Evolutionary conservation across 2,329 filamentous ascomycete genomes (phyloP), one percentile per base, ranked within the genome.

Genomic region (Sporothrix brunneoviolacea): DNA sequence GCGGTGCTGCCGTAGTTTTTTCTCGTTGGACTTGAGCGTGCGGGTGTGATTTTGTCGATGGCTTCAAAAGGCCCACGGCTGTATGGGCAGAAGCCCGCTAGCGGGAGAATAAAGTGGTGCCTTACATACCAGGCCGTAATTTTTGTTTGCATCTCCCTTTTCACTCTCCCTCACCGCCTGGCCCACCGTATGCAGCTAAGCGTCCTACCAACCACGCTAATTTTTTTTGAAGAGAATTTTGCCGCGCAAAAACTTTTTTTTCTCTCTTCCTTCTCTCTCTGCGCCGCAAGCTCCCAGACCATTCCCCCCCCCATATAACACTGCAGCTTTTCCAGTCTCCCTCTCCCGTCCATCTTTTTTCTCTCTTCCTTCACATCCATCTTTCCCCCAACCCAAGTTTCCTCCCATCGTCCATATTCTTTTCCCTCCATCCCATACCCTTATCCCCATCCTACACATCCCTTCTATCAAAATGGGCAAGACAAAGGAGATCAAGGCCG

Each of bases 401-500:
- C 30, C n/a, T 33, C 30, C 19, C 16, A 16, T 30, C 27, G 16
- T 27, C 35, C 10, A 45, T 39, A 16, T 13, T 22, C 19, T 39
- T 13, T 32, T 27, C 35, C 15, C 45, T 41, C 36, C 37, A 22
- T 9, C 40, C 22, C 33, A 18, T 8, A 24, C 21, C 18, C 41
- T 46, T 47, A 50, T 54, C 45, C 51, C 57, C n/a, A 24, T n/a
- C n/a, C n/a, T n/a, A 22, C 32, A 27, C 27, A 12, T 33, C 49
- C 41, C 50, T 37, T 38, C 40, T 36, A 54, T 69, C 66, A 74
- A 59, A 68, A 86, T 85, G 82, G 80, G 74, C 67, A 85, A 85
- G 71, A 70, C 74, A 50, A 86, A 85, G 73, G 76, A 83, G 64
- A 71, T 64, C 62, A 79, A 70, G 63, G 65, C 64, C 60, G 62